Conservation (phyloP, 345 rosid genomes). For the Corchorus olitorius region DNA sequence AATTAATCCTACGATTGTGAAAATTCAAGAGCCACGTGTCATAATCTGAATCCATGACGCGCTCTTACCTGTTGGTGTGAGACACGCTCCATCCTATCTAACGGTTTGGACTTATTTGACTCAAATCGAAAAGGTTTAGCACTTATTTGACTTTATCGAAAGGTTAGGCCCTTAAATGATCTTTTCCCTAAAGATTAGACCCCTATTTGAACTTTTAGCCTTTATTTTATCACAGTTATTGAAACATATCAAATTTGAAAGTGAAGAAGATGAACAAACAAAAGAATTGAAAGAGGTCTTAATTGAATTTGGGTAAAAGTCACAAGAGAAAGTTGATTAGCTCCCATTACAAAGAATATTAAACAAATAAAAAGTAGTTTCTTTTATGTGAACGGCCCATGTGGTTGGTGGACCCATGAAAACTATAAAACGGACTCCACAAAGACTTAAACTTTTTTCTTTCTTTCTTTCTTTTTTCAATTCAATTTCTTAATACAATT, state of each 20-base stretch:
- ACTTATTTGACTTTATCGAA: too few species aligned
- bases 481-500: conserved; percentile 43
- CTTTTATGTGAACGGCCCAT: conserved; percentile 53
- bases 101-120: too few species aligned
- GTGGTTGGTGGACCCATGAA: conserved; percentile 50
- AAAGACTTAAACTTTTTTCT: conserved; percentile 31
- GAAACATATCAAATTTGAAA: not conserved
- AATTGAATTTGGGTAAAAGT: not conserved
- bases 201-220: too few species aligned
- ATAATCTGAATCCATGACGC: too few species aligned
- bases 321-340: conserved; percentile 17
- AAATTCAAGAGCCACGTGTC: too few species aligned
- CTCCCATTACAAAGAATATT: conserved; percentile 11
- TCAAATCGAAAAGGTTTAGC: too few species aligned
- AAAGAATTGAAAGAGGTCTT: conserved; percentile 11
- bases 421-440: conserved; percentile 38
- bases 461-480: not conserved
- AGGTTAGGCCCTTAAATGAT: too few species aligned
- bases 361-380: conserved; percentile 30
- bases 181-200: too few species aligned
- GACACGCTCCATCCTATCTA: too few species aligned
- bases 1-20: too few species aligned
- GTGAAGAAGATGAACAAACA: not conserved
- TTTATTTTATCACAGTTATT: too few species aligned
- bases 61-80: too few species aligned